Percentiles rank a stretch among this genome's conserved stretches.
These are phyloP conservation scores for Fermentozyma sake DNA, from an alignment of 1,139 yeast genomes.

Conservation along the genomic window DNA sequence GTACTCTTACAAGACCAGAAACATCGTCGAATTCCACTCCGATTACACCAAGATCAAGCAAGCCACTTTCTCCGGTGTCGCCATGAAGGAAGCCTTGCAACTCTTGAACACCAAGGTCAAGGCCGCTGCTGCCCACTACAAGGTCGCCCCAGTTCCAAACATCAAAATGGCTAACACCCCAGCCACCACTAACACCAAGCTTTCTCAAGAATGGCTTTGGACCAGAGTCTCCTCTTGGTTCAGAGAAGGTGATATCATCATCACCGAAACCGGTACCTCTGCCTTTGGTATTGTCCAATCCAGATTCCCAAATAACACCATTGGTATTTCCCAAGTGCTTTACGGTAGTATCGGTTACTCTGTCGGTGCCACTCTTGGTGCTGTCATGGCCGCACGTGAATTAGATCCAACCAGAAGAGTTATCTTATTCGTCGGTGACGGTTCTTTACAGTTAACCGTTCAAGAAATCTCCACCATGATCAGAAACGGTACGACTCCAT, in stretches of 20 bases:
- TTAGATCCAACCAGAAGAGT: constrained; percentile 30
- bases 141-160: constrained; percentile 9
- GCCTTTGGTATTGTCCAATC: constrained; percentile 83
- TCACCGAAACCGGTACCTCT: constrained; percentile 88
- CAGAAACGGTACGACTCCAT: constrained; percentile 25
- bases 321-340: constrained; percentile 82
- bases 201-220: constrained; percentile 84
- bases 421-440: constrained; percentile 37
- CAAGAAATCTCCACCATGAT: constrained; percentile 40
- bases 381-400: constrained; percentile 64
- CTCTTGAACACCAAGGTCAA: constrained; percentile 7
- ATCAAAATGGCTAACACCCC: constrained; percentile 17
- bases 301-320: constrained; percentile 66
- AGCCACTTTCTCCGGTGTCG: constrained; percentile 32
- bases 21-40: constrained; percentile 38
- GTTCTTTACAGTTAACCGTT: constrained; percentile 40
- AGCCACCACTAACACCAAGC: constrained; percentile 20
- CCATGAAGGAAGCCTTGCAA: constrained; percentile 32
- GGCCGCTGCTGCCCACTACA: constrained; percentile 8
- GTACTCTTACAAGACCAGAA: constrained; percentile 32
- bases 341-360: constrained; percentile 93
- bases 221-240: constrained; percentile 69
- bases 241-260: constrained; percentile 72
- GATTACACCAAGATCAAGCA: constrained; percentile 32
- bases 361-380: constrained; percentile 82